Conservation (phyloP, 306 rosid species). For the Myrica gale region DNA sequence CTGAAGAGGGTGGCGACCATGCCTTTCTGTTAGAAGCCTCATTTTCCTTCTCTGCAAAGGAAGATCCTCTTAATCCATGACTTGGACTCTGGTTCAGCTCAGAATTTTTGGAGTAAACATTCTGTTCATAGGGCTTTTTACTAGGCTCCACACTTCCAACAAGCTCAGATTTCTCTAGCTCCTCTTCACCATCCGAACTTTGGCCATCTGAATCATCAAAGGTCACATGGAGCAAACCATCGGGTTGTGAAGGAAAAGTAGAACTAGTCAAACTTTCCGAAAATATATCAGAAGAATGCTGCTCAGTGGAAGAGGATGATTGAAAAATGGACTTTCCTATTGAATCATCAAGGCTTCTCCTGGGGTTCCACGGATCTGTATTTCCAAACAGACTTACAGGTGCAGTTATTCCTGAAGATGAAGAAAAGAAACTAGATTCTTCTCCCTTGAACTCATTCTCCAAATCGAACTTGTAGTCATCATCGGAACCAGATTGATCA, state of each 20-base stretch:
- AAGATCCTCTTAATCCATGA: conserved; percentile 41
- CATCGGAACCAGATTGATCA: conserved; percentile 76
- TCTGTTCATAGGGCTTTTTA: conserved; percentile 16
- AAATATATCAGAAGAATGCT: conserved; percentile 22
- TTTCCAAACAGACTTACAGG: conserved; percentile 37
- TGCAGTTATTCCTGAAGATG: conserved; percentile 44
- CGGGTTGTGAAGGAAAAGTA: conserved; percentile 32
- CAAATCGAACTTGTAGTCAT: conserved; percentile 40
- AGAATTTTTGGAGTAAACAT: conserved; percentile 22
- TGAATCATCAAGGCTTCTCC: conserved; percentile 38
- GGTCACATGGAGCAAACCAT: conserved; percentile 48
- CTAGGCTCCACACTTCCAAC: conserved; percentile 34
- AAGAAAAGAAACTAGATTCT: conserved; percentile 42
- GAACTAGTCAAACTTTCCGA: conserved; percentile 46
- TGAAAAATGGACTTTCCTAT: conserved; percentile 37
- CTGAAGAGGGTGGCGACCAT: conserved; percentile 40
- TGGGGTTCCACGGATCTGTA: conserved; percentile 44
- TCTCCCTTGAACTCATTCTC: conserved; percentile 38
- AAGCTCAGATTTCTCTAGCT: conserved; percentile 14
- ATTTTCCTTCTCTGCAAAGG: conserved; percentile 38
- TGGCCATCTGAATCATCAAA: conserved; percentile 81
- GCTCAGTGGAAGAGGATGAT: conserved; percentile 33
- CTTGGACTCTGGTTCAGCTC: conserved; percentile 35
- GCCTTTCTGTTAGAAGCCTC: conserved; percentile 35
- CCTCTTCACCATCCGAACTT: conserved; percentile 62